These are phyloP conservation scores for Pichia phayaonensis DNA, from an alignment of 805 yeast species.

Conservation along the genomic window DNA sequence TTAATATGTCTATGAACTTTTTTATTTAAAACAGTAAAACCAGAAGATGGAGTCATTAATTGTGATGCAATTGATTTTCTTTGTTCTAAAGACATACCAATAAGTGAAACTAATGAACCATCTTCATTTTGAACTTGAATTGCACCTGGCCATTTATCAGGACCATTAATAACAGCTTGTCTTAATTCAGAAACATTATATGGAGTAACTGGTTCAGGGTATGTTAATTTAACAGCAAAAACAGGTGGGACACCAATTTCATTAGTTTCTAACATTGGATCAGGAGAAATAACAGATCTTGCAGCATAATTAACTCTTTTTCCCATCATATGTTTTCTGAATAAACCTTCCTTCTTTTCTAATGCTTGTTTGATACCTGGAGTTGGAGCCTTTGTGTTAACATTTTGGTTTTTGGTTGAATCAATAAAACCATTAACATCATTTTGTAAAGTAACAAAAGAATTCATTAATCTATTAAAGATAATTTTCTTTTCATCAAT, in stretches of 20 bases:
- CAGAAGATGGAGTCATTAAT: conserved; percentile 73
- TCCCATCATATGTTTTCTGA: conserved; percentile 99
- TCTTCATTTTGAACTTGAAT: conserved; percentile 92
- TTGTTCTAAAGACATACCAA: conserved; percentile 88
- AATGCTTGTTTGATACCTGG: conserved; percentile 98
- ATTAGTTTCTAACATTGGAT: conserved; percentile 95
- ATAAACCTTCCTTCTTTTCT: conserved; percentile 97
- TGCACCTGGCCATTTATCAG: conserved; percentile 99
- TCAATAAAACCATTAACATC: conserved; percentile 93
- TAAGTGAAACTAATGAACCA: conserved; percentile 72
- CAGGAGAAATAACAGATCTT: conserved; percentile 97
- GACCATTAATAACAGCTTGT: conserved; percentile 95
- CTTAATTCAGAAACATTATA: conserved; percentile 86
- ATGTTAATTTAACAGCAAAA: conserved; percentile 89
- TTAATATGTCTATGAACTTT: conserved; percentile 92
- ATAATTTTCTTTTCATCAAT: conserved; percentile 58
- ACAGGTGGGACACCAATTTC: conserved; percentile 99
- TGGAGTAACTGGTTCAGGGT: conserved; percentile 96
- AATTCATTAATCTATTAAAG: conserved; percentile 88
- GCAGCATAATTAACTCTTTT: conserved; percentile 99
- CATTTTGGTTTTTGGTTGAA: conserved; percentile 78
- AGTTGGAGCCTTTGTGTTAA: conserved; percentile 58
- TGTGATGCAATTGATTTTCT: conserved; percentile 94
- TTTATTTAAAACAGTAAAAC: conserved; percentile 65
- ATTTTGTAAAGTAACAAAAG: conserved; percentile 89